These are phyloP conservation scores for Volvariella volvacea DNA, from an alignment of 1,284 basidiomycete species.

Conservation along the genomic window DNA sequence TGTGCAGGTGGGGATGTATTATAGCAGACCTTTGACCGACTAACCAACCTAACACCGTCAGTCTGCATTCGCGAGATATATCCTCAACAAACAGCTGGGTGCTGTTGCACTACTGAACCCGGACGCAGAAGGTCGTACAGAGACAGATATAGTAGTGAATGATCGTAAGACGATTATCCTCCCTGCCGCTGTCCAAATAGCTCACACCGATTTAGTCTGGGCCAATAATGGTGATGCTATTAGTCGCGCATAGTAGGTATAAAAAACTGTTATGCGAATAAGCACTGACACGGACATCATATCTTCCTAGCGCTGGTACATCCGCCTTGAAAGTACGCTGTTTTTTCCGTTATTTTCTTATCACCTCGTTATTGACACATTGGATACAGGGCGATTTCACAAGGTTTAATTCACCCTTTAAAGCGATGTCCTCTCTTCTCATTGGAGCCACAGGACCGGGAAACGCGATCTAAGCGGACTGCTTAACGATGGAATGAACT, in stretches of 20 bases:
- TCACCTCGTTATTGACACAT: slow-evolving; percentile 4
- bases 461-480: slow-evolving; percentile 89
- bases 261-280: no score
- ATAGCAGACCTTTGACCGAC: slow-evolving; percentile 1
- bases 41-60: slow-evolving; percentile 21
- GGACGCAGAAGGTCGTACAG: slow-evolving; percentile 41
- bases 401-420: slow-evolving; percentile 36
- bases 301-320: slow-evolving; percentile 63
- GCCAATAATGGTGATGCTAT: slow-evolving; percentile 93
- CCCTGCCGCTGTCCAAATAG: slow-evolving; percentile 5
- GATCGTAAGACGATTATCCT: slow-evolving; percentile 48
- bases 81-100: slow-evolving; percentile 76
- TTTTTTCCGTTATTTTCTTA: not conserved
- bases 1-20: slow-evolving; percentile 51
- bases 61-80: slow-evolving; percentile 85
- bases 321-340: slow-evolving; percentile 77
- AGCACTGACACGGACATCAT: no score
- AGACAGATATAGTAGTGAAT: slow-evolving; percentile 80
- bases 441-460: slow-evolving; percentile 67
- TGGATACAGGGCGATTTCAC: slow-evolving; percentile 83
- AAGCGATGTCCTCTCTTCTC: slow-evolving; percentile 5
- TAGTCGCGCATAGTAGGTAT: slow-evolving; percentile 76
- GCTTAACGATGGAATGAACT: slow-evolving; percentile 91
- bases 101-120: slow-evolving; percentile 67
- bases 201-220: slow-evolving; percentile 58